phyloP scores from a whole-genome alignment of 2,329 filamentous ascomycete genomes.

The Cercospora nicotianae region DNA sequence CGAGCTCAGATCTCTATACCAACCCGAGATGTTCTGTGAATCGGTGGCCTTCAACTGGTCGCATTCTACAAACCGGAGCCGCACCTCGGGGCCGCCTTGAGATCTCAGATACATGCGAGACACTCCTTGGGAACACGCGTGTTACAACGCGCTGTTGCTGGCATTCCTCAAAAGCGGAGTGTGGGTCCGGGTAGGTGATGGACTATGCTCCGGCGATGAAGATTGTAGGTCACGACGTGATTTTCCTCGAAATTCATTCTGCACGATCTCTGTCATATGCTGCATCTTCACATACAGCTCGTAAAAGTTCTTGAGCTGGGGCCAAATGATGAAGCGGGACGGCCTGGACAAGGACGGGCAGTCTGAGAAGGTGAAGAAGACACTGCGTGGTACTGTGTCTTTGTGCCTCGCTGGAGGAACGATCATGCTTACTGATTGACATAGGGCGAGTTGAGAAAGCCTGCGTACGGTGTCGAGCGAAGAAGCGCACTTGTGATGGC shows the following conservation, averaged over 20 bases:
- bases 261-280: not conserved
- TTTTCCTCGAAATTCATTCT: not conserved
- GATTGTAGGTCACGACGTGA: slow-evolving; percentile 5
- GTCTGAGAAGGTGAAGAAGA: slow-evolving; percentile 27
- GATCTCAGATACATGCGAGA: slow-evolving; percentile 15
- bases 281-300: not conserved
- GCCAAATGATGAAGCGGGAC: slow-evolving; percentile 22
- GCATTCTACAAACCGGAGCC: slow-evolving; percentile 9
- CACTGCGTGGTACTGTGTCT: slow-evolving; percentile 13
- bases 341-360: slow-evolving; percentile 18
- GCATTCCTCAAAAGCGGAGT: slow-evolving; percentile 14
- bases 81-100: slow-evolving; percentile 18
- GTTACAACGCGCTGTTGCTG: slow-evolving; percentile 7
- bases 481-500: slow-evolving; percentile 29
- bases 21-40: slow-evolving; percentile 12
- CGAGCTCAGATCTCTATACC: slow-evolving; percentile 17
- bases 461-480: slow-evolving; percentile 28
- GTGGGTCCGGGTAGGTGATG: slow-evolving; percentile 6
- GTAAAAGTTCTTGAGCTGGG: not conserved
- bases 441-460: slow-evolving; percentile 25
- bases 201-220: not conserved
- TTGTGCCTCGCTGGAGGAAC: not conserved
- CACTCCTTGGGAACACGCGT: slow-evolving; percentile 12
- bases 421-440: not conserved
- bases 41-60: slow-evolving; percentile 18